Percentiles rank a stretch among this genome's conserved stretches.
These are phyloP conservation scores for Globisporangium irregulare DNA, from an alignment of 352 stramenopile genomes.

Conservation along the genomic window DNA sequence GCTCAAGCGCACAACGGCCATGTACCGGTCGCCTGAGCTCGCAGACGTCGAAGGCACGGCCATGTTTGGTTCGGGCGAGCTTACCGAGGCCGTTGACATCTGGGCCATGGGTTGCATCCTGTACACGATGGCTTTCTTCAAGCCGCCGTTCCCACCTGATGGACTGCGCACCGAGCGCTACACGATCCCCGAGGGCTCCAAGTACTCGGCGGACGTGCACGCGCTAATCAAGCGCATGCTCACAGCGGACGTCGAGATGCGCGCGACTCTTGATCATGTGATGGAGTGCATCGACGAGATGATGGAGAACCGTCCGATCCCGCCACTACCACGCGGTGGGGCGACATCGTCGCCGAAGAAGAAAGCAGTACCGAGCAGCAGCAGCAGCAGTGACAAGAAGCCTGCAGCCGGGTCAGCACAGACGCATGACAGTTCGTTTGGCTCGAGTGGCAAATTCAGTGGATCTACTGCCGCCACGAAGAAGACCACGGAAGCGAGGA, in stretches of 20 bases:
- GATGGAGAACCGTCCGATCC: constrained; percentile 39
- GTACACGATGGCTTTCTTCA: constrained; percentile 95
- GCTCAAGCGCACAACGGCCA: constrained; percentile 95
- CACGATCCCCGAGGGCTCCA: constrained; percentile 88
- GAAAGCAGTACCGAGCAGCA: constrained; percentile 6
- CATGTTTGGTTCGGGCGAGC: constrained; percentile 90
- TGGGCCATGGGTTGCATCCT: constrained; percentile 95
- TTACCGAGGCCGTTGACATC: constrained; percentile 92
- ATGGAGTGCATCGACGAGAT: constrained; percentile 87
- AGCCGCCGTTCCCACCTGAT: constrained; percentile 94
- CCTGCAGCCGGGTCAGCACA: not conserved
- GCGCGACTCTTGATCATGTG: constrained; percentile 91
- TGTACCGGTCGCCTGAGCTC: constrained; percentile 97
- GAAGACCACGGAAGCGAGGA: constrained; percentile 57
- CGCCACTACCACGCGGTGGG: constrained; percentile 20
- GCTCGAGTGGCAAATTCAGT: constrained; percentile 7
- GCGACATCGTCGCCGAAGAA: constrained; percentile 27
- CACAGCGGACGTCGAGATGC: constrained; percentile 84
- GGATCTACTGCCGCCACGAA: constrained; percentile 8
- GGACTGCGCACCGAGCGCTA: constrained; percentile 94
- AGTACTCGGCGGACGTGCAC: constrained; percentile 86
- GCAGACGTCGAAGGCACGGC: constrained; percentile 91
- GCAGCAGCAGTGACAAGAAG: not conserved
- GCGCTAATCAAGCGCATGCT: constrained; percentile 92
- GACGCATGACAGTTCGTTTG: not conserved